Evolutionary conservation across 1,284 basidiomycete species (phyloP).

Genomic region (Spongispora temasekensis): DNA sequence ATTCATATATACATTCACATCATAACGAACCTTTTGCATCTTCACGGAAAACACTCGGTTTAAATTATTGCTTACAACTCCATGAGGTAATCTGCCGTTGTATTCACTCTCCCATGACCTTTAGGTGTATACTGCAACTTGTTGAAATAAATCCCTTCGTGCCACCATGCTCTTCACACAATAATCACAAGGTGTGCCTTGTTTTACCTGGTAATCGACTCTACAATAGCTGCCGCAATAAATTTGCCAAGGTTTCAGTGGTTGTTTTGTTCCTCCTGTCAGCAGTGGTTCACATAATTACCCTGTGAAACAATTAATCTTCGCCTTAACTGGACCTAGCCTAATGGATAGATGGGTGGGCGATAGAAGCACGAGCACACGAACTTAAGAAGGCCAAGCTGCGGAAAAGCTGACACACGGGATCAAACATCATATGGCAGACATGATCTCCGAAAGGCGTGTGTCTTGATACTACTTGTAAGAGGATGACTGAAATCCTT

Average conservation of each 20-base stretch:
- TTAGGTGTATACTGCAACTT: conserved; percentile 23
- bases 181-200: background rate
- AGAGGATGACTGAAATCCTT: too few relatives aligned
- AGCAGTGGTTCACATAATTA: too few relatives aligned
- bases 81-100: conserved; percentile 29
- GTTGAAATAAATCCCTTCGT: conserved; percentile 18
- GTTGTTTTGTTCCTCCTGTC: too few relatives aligned
- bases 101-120: conserved; percentile 23
- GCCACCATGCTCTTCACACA: background rate
- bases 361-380: too few relatives aligned
- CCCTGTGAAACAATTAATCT: too few relatives aligned
- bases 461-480: too few relatives aligned
- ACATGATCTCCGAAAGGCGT: too few relatives aligned
- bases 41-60: conserved; percentile 17
- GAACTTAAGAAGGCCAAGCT: too few relatives aligned
- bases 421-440: too few relatives aligned
- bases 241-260: background rate
- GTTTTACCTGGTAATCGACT: background rate
- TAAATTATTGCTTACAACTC: conserved; percentile 31
- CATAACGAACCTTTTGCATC: conserved; percentile 25
- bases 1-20: conserved; percentile 26
- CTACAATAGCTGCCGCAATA: background rate
- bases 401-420: too few relatives aligned
- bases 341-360: too few relatives aligned
- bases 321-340: too few relatives aligned